Conservation (phyloP, 257 asterid species). For the Petunia secreta region DNA sequence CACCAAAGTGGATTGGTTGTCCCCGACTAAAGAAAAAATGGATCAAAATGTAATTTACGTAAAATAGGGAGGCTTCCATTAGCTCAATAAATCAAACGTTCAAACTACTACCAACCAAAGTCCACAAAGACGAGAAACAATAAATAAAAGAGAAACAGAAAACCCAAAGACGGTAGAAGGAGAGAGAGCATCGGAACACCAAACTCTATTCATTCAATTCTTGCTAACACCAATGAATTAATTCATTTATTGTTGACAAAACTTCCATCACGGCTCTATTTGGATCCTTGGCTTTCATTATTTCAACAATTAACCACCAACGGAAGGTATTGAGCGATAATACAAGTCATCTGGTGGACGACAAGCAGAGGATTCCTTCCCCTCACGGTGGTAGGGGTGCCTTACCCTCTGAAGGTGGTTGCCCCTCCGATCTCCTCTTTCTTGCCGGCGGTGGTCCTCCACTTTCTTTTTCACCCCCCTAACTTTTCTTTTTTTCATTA, state of each 20-base stretch:
- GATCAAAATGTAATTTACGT: too few species aligned
- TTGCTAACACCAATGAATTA: background rate
- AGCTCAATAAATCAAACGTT: too few species aligned
- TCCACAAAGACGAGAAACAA: too few species aligned
- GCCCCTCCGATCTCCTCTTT: constrained; percentile 76
- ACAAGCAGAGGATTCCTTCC: constrained; percentile 60
- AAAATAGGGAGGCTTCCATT: too few species aligned
- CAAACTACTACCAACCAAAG: too few species aligned
- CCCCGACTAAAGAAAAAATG: too few species aligned
- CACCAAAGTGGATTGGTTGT: too few species aligned
- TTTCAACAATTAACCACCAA: constrained; percentile 35
- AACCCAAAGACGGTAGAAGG: constrained; percentile 7
- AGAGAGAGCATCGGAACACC: constrained; percentile 42
- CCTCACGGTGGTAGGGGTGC: constrained; percentile 92
- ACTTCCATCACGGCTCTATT: constrained; percentile 52
- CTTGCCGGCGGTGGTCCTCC: constrained; percentile 65
- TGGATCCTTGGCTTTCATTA: constrained; percentile 28
- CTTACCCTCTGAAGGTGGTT: constrained; percentile 78
- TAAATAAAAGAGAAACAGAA: too few species aligned
- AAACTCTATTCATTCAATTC: background rate
- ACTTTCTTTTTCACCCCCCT: constrained; percentile 8
- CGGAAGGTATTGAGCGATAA: constrained; percentile 26
- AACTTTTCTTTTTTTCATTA: background rate
- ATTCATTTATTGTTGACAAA: background rate
- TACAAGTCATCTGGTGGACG: constrained; percentile 46